Evolutionary conservation across 106 monocot genomes (phyloP), one percentile per base, ranked within the genome.

Genomic region (Dactylorhiza incarnata): DNA sequence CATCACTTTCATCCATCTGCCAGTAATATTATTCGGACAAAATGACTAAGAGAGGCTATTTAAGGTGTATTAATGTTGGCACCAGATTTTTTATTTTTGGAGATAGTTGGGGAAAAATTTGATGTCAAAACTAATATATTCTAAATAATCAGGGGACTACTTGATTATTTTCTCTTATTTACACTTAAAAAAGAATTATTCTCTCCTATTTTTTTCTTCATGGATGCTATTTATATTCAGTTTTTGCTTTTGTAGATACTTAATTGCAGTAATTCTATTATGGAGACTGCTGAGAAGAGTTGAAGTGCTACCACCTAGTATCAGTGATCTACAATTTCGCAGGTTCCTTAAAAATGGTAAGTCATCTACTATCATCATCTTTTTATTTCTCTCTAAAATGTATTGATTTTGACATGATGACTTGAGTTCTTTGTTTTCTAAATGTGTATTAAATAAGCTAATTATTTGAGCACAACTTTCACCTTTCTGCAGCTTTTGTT

Each of bases 271-370:
- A 66, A 88, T 91, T 59, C 81, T 91, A 7, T 48, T 87, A 44
- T 85, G 72, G 82, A 85, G 80, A 81, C 77, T 91, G 62, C 10
- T 85, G 56, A 74, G 55, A 59, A 75, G 84, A 71, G 87, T 91
- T 78, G 87, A 84, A 63, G 79, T 91, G 44, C 65, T 91, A 72
- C 91, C 87, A 68, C 83, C 91, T 37, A 83, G 81, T 75, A 55
- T 88, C 50, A 88, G 73, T 72, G 85, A 91, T 76, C 79, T 91
- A 74, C 85, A 91, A 76, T 87, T 86, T 56, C 49, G 85, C 65
- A 81, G 85, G 8, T 91, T 88, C 75, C 82, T 91, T 11, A 91
- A 91, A 86, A 87, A 88, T 75, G 87, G 91, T 91, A 77, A 74
- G 29, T 68, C 12, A 0, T 26, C 25, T 26, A 25, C 26, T 23